A percentile compares a stretch with the other conserved stretches of the same genome.
These are phyloP conservation scores for Mitragyna speciosa DNA, from an alignment of 257 asterid species.

Conservation along the genomic window DNA sequence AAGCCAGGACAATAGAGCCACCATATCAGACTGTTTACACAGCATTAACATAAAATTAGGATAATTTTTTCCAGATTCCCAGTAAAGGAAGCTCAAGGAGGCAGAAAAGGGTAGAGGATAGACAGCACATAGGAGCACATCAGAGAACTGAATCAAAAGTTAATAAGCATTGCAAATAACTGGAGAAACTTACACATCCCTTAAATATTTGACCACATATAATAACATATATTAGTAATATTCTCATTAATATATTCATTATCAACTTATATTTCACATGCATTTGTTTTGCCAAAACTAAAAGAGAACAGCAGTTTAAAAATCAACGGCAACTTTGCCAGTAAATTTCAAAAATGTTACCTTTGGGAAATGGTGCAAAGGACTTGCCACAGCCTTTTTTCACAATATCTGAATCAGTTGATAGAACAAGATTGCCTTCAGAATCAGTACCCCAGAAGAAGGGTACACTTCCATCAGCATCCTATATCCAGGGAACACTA, in stretches of 20 bases:
- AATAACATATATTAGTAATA: background rate
- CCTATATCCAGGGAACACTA: slow-evolving; percentile 38
- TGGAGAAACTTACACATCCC: background rate
- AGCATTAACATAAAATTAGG: background rate
- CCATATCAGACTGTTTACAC: background rate
- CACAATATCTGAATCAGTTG: slow-evolving; percentile 67
- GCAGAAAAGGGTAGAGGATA: background rate
- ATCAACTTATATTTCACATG: background rate
- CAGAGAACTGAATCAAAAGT: background rate
- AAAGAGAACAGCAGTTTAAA: background rate
- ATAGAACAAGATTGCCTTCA: slow-evolving; percentile 80
- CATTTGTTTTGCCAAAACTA: background rate
- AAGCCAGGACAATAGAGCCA: background rate
- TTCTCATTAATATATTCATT: too few species aligned
- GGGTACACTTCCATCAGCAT: slow-evolving; percentile 73
- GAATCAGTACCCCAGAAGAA: slow-evolving; percentile 92
- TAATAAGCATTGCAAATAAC: too few species aligned
- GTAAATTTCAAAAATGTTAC: slow-evolving; percentile 30
- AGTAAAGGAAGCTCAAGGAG: background rate
- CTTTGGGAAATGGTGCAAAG: slow-evolving; percentile 91
- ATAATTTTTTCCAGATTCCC: background rate
- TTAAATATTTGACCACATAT: too few species aligned
- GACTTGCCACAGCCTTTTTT: slow-evolving; percentile 92
- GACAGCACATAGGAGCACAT: background rate
- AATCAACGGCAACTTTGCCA: background rate